Conservation (phyloP, 257 asterid species). For the Henckelia pumila region DNA sequence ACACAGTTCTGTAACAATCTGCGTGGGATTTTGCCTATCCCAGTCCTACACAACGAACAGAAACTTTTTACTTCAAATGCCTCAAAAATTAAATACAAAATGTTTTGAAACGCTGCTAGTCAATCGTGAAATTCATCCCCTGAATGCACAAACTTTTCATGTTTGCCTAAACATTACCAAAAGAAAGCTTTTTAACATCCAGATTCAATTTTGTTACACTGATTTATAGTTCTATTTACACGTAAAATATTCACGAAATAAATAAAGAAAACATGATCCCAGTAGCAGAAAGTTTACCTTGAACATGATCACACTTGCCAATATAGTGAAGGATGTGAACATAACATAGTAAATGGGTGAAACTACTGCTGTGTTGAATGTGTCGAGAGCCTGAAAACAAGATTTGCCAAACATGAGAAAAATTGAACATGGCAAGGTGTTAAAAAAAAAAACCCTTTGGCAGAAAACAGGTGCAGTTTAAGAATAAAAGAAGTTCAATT, state of each 20-base stretch:
- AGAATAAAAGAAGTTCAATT: neutral
- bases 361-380: slow-evolving; percentile 28
- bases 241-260: neutral
- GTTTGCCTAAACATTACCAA: neutral
- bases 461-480: neutral
- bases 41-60: slow-evolving; percentile 36
- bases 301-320: slow-evolving; percentile 33
- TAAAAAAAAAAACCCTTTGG: neutral
- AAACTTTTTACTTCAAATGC: neutral
- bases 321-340: slow-evolving; percentile 29
- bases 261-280: neutral
- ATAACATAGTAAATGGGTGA: slow-evolving; percentile 29
- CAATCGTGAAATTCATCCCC: neutral
- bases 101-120: neutral
- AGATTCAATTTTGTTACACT: neutral
- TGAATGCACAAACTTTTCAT: neutral
- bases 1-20: slow-evolving; percentile 40
- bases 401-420: neutral
- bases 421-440: neutral
- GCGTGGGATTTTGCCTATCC: slow-evolving; percentile 44
- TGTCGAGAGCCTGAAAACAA: slow-evolving; percentile 30
- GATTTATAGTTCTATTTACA: neutral
- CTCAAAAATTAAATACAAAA: neutral
- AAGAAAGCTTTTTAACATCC: neutral
- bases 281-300: slow-evolving; percentile 13